Evolutionary conservation across 2,329 filamentous ascomycete species (phyloP), one percentile per base, ranked within the genome.

Genomic region (Fusarium goolgardi): DNA sequence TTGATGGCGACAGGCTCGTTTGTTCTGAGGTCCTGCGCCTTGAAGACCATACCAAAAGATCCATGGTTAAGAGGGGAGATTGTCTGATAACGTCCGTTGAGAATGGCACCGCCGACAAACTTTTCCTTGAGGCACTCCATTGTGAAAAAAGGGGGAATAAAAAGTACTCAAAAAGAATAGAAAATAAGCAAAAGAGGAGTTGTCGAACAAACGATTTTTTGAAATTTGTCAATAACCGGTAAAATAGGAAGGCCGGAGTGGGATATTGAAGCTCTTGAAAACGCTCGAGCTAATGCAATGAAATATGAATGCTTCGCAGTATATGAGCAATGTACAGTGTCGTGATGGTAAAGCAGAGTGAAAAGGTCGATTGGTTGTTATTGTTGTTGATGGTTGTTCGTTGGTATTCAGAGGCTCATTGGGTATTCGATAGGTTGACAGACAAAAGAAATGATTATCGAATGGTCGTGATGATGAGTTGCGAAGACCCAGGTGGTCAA

Each of bases 31-130:
- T 99, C 94, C 78, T 86, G 91, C 63, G 95, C 96, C 81, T 94
- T 90, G 81, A 97, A 97, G 75, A 99, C 96, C 93, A 98, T 96
- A 77, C 96, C 96, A 77, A 98, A 99, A 57, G 96, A 98, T 73
- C 96, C 96, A 86, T 97, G 94, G 78, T 99, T 99, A 82, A 99
- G 91, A 59, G 96, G 94, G 72, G 94, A 92, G 76, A 97, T 86
- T 58, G 94, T 97, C 81, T 92, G 86, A 80, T 96, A 99, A 72
- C 96, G 94, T 79, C 93, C 94, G 78, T 92, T 90, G 77, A 97
- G 89, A 77, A 97, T 82, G 80, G 91, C 88, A 80, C 91, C 93
- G 80, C 89, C 85, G 76, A 89, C 84, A 82, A 97, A 96, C 77
- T 89, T 86, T 81, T 94, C 89, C 82, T 90, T 89, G 85, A 97